These are phyloP conservation scores for Exophiala sideris DNA, from an alignment of 2,329 filamentous ascomycete genomes.

Conservation along the genomic window DNA sequence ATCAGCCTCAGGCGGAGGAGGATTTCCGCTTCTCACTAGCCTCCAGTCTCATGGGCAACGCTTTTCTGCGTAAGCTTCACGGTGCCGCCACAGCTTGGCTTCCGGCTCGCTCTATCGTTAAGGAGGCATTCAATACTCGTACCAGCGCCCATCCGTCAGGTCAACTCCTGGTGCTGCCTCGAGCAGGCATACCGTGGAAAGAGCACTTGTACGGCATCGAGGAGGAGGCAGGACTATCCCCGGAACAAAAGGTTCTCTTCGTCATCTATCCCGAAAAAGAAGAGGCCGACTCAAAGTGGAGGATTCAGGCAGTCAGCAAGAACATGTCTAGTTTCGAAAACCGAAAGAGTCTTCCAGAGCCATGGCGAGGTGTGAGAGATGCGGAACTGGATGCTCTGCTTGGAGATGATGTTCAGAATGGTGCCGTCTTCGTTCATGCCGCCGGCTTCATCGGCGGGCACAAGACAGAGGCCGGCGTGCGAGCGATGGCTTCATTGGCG, in stretches of 20 bases:
- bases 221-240: conserved; percentile 49
- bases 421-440: conserved; percentile 89
- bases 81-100: conserved; percentile 77
- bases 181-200: conserved; percentile 82
- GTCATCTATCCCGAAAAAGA: conserved; percentile 87
- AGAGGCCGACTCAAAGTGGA: conserved; percentile 76
- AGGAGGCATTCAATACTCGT: conserved; percentile 69
- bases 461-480: conserved; percentile 81
- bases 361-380: conserved; percentile 88
- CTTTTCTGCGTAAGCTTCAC: conserved; percentile 77
- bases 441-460: conserved; percentile 96
- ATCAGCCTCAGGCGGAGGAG: conserved; percentile 67
- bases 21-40: conserved; percentile 76
- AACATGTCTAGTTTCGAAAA: conserved; percentile 84
- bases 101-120: conserved; percentile 77
- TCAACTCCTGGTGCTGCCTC: conserved; percentile 75
- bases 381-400: conserved; percentile 68
- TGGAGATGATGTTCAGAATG: conserved; percentile 40
- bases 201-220: conserved; percentile 92
- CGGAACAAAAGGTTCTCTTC: conserved; percentile 66
- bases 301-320: conserved; percentile 86
- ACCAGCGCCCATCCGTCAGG: conserved; percentile 67
- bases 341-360: conserved; percentile 83
- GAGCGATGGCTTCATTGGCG: conserved; percentile 67
- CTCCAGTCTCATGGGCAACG: conserved; percentile 79